These are phyloP conservation scores for Lunasporangiospora selenospora DNA, from an alignment of 192 early-diverging fungal species.

Conservation along the genomic window DNA sequence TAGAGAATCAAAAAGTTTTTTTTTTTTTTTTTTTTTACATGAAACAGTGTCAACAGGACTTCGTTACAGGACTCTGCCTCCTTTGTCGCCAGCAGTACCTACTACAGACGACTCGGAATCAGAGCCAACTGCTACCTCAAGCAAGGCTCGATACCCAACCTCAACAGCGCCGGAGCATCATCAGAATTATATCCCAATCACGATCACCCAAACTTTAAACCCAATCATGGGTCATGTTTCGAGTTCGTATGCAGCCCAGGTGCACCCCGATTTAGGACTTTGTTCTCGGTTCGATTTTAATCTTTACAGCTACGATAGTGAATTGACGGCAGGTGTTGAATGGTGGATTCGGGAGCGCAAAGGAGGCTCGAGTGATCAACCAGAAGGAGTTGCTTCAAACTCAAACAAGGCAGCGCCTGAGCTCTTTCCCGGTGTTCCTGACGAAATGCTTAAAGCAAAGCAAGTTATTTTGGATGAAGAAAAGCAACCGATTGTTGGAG, in stretches of 20 bases:
- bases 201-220: constrained; percentile 79
- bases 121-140: constrained; percentile 19
- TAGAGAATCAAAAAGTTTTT: too few species aligned
- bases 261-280: constrained; percentile 71
- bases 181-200: constrained; percentile 53
- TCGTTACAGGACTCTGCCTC: constrained; percentile 69
- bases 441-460: not conserved
- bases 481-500: constrained; percentile 27
- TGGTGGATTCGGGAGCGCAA: constrained; percentile 63
- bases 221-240: constrained; percentile 95
- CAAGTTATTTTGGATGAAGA: too few species aligned
- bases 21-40: not conserved
- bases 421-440: not conserved
- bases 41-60: constrained; percentile 68
- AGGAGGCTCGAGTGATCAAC: constrained; percentile 13
- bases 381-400: too few species aligned
- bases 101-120: constrained; percentile 13
- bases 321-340: constrained; percentile 87
- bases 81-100: constrained; percentile 16
- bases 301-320: constrained; percentile 89
- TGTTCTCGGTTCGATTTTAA: constrained; percentile 92
- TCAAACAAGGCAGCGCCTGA: too few species aligned
- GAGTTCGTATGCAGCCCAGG: constrained; percentile 81
- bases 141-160: constrained; percentile 25
- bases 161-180: constrained; percentile 41